A percentile compares a stretch with the other conserved stretches of the same genome.
Evolutionary conservation across 345 rosid species (phyloP).

Genomic region (Hibiscus syriacus): DNA sequence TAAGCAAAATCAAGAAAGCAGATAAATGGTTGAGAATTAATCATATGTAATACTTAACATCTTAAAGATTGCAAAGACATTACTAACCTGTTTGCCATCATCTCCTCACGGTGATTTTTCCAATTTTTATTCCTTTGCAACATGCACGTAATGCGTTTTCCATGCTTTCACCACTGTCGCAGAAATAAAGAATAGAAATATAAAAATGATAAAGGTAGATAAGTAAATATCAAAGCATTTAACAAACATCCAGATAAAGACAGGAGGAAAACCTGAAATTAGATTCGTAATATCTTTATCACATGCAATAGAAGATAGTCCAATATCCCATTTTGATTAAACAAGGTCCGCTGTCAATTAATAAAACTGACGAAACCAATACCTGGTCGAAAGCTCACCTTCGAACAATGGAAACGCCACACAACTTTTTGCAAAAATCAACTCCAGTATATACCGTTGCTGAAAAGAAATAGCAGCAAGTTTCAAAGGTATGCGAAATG

Average conservation of each 20-base stretch:
- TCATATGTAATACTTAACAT: neutral
- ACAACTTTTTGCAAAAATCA: too few relatives aligned
- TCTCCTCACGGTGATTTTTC: slow-evolving; percentile 99
- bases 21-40: slow-evolving; percentile 5
- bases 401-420: too few relatives aligned
- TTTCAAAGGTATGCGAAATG: neutral
- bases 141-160: slow-evolving; percentile 92
- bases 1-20: slow-evolving; percentile 21
- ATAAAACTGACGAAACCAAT: too few relatives aligned
- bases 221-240: neutral
- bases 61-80: neutral
- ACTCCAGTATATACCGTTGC: slow-evolving; percentile 81
- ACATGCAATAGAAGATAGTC: too few relatives aligned
- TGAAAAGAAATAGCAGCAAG: slow-evolving; percentile 21
- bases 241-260: neutral
- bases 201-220: neutral
- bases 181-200: neutral
- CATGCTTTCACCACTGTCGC: slow-evolving; percentile 69
- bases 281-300: too few relatives aligned
- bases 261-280: too few relatives aligned
- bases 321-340: too few relatives aligned
- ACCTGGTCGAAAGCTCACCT: too few relatives aligned
- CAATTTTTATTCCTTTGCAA: slow-evolving; percentile 97
- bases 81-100: slow-evolving; percentile 75
- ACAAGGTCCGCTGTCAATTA: too few relatives aligned